phyloP scores from a whole-genome alignment of 1,284 basidiomycete genomes.

The Trichosporon sp. region DNA sequence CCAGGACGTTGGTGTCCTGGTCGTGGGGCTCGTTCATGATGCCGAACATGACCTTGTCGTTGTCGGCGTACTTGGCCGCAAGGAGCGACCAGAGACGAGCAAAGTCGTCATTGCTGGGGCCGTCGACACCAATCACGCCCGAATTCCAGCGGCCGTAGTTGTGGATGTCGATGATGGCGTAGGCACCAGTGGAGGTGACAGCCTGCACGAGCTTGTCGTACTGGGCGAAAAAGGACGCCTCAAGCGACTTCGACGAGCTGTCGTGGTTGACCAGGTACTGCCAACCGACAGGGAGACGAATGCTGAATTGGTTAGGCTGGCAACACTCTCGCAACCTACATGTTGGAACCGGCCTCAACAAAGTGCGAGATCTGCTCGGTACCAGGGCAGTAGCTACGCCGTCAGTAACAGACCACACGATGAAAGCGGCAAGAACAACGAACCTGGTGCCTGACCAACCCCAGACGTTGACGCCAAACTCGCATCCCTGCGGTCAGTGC shows the following conservation, averaged over 20 bases:
- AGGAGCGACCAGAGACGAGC: slow-evolving; percentile 58
- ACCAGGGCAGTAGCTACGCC: slow-evolving; percentile 46
- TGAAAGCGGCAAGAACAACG: neutral
- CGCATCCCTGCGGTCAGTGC: slow-evolving; percentile 29
- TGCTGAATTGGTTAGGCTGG: slow-evolving; percentile 24
- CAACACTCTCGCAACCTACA: slow-evolving; percentile 20
- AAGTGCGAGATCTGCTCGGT: slow-evolving; percentile 60
- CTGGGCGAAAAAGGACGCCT: slow-evolving; percentile 52
- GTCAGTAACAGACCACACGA: neutral
- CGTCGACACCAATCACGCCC: slow-evolving; percentile 56
- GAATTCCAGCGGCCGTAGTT: slow-evolving; percentile 47
- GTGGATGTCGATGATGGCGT: slow-evolving; percentile 57
- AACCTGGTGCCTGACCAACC: slow-evolving; percentile 22
- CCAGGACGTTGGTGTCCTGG: slow-evolving; percentile 35
- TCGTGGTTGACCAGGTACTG: slow-evolving; percentile 57
- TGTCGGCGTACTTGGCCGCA: slow-evolving; percentile 55
- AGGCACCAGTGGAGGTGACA: slow-evolving; percentile 53
- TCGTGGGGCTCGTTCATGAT: slow-evolving; percentile 50
- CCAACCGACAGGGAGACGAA: slow-evolving; percentile 56
- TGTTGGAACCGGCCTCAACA: slow-evolving; percentile 40
- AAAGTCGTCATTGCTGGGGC: slow-evolving; percentile 57
- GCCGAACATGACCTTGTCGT: slow-evolving; percentile 55
- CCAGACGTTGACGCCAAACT: slow-evolving; percentile 34
- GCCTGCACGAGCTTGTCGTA: slow-evolving; percentile 54
- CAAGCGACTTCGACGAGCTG: slow-evolving; percentile 40